A percentile compares a stretch with the other conserved stretches of the same genome.
These are phyloP conservation scores for Sicyos edulis DNA, from an alignment of 306 rosid genomes.

Conservation along the genomic window DNA sequence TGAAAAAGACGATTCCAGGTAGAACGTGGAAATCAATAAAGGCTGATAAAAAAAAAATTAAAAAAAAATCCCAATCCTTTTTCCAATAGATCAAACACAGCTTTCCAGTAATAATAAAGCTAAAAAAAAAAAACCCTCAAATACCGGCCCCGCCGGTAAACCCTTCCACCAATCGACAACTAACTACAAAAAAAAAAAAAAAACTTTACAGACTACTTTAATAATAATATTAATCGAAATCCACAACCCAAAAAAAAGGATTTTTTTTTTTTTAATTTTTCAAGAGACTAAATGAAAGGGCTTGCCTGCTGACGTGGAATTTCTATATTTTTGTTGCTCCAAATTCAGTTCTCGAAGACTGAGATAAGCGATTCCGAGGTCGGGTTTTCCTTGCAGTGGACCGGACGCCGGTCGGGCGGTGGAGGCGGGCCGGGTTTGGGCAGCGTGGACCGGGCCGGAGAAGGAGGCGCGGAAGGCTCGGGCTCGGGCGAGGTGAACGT, in stretches of 20 bases:
- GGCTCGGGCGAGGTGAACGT: conserved; percentile 73
- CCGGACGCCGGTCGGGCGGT: conserved; percentile 57
- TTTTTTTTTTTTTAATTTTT: background rate
- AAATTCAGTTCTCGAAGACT: conserved; percentile 76
- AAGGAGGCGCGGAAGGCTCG: conserved; percentile 62
- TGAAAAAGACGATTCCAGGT: background rate
- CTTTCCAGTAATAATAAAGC: background rate
- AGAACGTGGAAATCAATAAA: conserved; percentile 9
- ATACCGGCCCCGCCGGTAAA: background rate
- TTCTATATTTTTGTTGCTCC: conserved; percentile 61
- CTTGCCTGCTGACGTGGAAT: conserved; percentile 63
- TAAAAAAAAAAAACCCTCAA: no score
- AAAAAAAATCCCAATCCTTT: conserved; percentile 2
- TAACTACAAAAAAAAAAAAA: background rate
- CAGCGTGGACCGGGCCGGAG: conserved; percentile 73
- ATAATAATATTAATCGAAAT: background rate
- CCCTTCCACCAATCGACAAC: conserved; percentile 12
- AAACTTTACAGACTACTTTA: no score
- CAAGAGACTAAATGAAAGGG: conserved; percentile 76
- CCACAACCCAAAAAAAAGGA: background rate
- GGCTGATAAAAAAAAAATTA: no score
- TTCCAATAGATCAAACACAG: conserved; percentile 16
- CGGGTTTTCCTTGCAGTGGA: conserved; percentile 28
- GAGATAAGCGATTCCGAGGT: conserved; percentile 35
- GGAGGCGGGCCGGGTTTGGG: conserved; percentile 67